Conservation (phyloP, 306 rosid species). For the Abrus precatorius region DNA sequence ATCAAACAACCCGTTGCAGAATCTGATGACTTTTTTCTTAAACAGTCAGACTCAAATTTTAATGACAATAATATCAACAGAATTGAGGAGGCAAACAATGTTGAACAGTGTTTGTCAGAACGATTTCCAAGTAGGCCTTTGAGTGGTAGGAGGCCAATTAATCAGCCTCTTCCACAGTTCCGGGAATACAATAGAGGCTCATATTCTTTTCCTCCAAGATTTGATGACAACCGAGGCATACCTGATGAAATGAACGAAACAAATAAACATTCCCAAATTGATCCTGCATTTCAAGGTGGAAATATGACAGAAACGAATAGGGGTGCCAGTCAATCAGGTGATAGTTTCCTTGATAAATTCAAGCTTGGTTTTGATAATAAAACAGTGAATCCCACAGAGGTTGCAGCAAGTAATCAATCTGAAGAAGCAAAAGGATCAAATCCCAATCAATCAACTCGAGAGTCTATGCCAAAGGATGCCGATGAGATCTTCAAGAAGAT, state of each 20-base stretch:
- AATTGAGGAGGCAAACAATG: conserved; percentile 3
- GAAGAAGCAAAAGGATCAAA: conserved; percentile 45
- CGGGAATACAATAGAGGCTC: conserved; percentile 38
- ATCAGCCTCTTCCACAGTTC: conserved; percentile 32
- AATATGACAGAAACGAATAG: conserved; percentile 36
- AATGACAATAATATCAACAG: not conserved
- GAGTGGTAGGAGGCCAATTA: conserved; percentile 49
- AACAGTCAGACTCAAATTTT: conserved; percentile 22
- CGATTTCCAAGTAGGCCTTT: conserved; percentile 55
- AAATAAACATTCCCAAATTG: conserved; percentile 40
- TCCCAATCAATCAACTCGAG: conserved; percentile 38
- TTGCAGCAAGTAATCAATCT: conserved; percentile 28
- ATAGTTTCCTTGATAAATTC: conserved; percentile 77
- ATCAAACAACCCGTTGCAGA: conserved; percentile 22
- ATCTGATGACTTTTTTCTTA: conserved; percentile 41
- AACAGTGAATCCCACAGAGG: conserved; percentile 46
- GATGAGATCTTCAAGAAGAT: conserved; percentile 88
- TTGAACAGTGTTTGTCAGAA: conserved; percentile 39
- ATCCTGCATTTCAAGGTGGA: conserved; percentile 46
- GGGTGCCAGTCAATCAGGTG: conserved; percentile 51
- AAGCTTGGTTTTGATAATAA: conserved; percentile 61
- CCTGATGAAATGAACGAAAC: conserved; percentile 28
- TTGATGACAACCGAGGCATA: conserved; percentile 37
- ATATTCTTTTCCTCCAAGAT: conserved; percentile 46
- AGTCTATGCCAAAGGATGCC: conserved; percentile 67